These are phyloP conservation scores for Corylus americana DNA, from an alignment of 306 rosid species.

Conservation along the genomic window DNA sequence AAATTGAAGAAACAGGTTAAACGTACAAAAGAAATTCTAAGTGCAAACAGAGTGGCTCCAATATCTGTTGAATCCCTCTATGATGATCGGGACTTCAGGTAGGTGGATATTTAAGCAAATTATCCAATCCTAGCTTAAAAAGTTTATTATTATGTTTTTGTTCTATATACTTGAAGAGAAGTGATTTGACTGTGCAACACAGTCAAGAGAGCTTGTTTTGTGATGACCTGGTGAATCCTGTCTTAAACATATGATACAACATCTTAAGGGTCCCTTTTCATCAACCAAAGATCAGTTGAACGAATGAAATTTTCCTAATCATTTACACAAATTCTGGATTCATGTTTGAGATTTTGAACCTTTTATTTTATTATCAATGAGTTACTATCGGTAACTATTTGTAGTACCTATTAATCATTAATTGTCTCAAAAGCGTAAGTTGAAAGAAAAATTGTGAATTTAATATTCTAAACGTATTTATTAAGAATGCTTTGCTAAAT, in stretches of 20 bases:
- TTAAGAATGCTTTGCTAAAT: too few relatives aligned
- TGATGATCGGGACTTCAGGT: constrained; percentile 91
- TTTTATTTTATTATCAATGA: background rate
- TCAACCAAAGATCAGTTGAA: background rate
- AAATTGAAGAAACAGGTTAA: constrained; percentile 97
- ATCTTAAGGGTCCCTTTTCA: background rate
- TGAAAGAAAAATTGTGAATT: too few relatives aligned
- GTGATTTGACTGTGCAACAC: background rate
- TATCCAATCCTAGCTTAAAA: background rate
- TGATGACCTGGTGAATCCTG: background rate
- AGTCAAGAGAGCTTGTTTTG: background rate
- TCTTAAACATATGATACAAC: background rate
- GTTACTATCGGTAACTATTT: background rate
- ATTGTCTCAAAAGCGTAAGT: too few relatives aligned
- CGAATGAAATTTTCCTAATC: background rate
- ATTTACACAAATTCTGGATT: background rate
- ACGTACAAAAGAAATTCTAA: constrained; percentile 93
- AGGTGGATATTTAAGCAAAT: constrained; percentile 20
- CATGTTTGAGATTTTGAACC: background rate
- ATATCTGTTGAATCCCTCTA: constrained; percentile 94
- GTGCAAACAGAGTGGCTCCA: constrained; percentile 93
- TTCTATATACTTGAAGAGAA: background rate
- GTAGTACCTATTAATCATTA: background rate
- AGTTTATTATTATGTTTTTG: background rate
- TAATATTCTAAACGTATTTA: too few relatives aligned